Evolutionary conservation across 805 yeast genomes (phyloP), one percentile per base, ranked within the genome.

Genomic region (Metschnikowia vanudenii): DNA sequence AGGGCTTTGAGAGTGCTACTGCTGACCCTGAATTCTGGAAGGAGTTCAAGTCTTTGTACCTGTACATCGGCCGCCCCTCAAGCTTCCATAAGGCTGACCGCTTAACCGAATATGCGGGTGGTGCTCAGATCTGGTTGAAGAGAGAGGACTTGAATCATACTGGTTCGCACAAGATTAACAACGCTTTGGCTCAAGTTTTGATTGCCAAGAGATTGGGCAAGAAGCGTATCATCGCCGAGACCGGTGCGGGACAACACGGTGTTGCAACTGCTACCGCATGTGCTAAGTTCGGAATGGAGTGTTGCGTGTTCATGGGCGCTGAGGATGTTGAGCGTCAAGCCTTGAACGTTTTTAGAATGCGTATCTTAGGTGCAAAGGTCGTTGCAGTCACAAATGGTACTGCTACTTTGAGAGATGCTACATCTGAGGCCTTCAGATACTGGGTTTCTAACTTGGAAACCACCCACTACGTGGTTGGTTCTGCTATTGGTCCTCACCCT

Each of bases 241-340:
- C 96, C 32, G 96, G 96, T 69, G 96, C 96, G 42, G 96, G 96
- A 56, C 96, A 87, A 69, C 96, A 87, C 62, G 96, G 96, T 73
- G 96, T 87, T 32, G 96, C 96, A 33, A 87, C 94, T 42, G 96
- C 96, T 26, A 87, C 96, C 50, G 96, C 95, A 0, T 84, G 91
- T 75, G 96, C 96, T 53, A 86, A 86, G 62, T 87, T 94, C 58
- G 99, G 99, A 43, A 67, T 94, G 69, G 80, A 86, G 64, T 94
- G 99, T 75, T 88, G 88, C 13, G 96, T 94, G 30, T 92, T 81
- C 63, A 94, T 94, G 99, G 99, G 99, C 53, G 98, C 98, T 37
- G 99, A 94, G 71, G 99, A 94, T 73, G 96, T 88, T 37, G 85
- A 97, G 68, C 88, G 99, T 71, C 99, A 94, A 77, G 97, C 99